phyloP scores from a whole-genome alignment of 495 filamentous ascomycete genomes.

The Evernia prunastri region DNA sequence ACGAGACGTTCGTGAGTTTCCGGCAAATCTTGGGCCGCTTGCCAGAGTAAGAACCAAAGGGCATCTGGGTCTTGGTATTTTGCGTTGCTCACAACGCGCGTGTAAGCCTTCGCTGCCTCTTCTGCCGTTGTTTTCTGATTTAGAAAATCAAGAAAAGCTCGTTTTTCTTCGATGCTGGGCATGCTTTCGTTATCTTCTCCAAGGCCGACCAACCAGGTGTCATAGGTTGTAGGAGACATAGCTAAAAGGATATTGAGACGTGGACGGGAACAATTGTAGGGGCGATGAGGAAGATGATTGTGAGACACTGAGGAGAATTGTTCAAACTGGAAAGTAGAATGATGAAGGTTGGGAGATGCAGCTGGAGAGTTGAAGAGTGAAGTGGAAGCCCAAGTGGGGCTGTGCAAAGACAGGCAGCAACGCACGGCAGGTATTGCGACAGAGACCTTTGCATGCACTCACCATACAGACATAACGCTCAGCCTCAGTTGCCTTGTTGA shows the following conservation, averaged over 20 bases:
- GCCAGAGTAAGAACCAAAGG: not conserved
- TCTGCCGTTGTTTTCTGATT: not conserved
- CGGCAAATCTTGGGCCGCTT: not conserved
- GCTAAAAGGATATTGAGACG: not conserved
- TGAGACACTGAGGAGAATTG: not conserved
- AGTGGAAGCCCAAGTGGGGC: not conserved
- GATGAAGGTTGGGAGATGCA: not conserved
- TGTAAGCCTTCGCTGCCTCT: not conserved
- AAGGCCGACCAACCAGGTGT: not conserved
- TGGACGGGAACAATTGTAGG: not conserved
- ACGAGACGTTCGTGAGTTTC: not conserved
- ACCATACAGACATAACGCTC: not conserved
- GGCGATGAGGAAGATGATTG: not conserved
- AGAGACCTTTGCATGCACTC: not conserved
- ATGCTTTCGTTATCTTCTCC: not conserved
- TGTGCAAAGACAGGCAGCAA: not conserved
- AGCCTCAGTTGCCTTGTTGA: not conserved
- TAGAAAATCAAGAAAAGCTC: not conserved
- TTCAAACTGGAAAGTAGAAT: not conserved
- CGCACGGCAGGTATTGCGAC: not conserved
- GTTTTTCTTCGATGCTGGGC: not conserved
- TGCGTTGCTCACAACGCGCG: not conserved
- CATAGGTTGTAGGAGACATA: conserved; percentile 1
- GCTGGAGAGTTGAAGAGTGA: too few species aligned
- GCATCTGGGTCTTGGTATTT: not conserved